These are phyloP conservation scores for Diddensiella transvaalensis DNA, from an alignment of 805 yeast genomes.

Conservation along the genomic window DNA sequence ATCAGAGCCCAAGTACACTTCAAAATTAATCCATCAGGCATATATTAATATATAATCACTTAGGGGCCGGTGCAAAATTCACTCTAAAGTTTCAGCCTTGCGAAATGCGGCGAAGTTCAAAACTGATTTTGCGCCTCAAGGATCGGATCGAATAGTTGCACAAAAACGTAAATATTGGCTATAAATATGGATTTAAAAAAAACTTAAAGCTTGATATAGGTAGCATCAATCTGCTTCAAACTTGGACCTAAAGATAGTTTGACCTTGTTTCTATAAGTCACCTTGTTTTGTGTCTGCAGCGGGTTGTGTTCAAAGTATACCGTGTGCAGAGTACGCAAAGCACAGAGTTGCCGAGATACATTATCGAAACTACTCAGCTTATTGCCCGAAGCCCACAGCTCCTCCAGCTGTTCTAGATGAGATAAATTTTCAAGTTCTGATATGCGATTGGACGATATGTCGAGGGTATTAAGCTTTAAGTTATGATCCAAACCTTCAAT, in stretches of 20 bases:
- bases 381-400: constrained; percentile 90
- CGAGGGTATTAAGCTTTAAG: constrained; percentile 64
- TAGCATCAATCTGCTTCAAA: constrained; percentile 85
- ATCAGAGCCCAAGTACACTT: no score
- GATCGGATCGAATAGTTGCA: neutral
- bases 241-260: constrained; percentile 67
- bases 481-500: constrained; percentile 78
- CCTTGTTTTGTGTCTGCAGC: constrained; percentile 64
- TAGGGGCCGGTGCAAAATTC: no score
- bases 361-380: constrained; percentile 64
- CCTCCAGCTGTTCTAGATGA: constrained; percentile 72
- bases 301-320: constrained; percentile 96
- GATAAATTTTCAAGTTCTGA: constrained; percentile 56
- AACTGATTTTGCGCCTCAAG: neutral
- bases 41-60: no score
- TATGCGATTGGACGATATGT: constrained; percentile 74
- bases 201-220: constrained; percentile 42
- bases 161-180: neutral
- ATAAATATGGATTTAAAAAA: neutral
- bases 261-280: constrained; percentile 81
- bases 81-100: no score
- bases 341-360: constrained; percentile 60
- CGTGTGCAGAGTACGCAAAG: constrained; percentile 65
- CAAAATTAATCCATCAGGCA: no score
- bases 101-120: no score